Percentiles rank a stretch among this genome's conserved stretches.
phyloP scores from a whole-genome alignment of 1,284 basidiomycete species.

The Xerocomus minutiporus region DNA sequence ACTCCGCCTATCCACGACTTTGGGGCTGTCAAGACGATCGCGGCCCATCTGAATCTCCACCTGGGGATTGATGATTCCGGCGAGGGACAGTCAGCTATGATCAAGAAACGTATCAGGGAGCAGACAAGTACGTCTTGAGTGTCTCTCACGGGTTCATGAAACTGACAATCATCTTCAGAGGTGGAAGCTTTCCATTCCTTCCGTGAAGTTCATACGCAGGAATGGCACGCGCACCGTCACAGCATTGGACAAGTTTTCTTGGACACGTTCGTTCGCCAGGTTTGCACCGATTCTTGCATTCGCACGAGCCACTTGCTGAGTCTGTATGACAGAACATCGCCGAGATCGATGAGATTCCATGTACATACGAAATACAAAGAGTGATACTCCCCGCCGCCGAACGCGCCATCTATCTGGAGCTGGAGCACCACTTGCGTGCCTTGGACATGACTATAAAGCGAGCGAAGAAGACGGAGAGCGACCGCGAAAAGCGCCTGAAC shows the following conservation, averaged over 20 bases:
- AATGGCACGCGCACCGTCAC: slow-evolving; percentile 89
- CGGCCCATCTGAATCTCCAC: slow-evolving; percentile 81
- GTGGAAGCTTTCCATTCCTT: slow-evolving; percentile 95
- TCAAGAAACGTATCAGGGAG: slow-evolving; percentile 78
- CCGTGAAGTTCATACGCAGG: slow-evolving; percentile 86
- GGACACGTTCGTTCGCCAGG: slow-evolving; percentile 81
- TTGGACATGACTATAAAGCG: slow-evolving; percentile 85
- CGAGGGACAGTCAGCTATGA: slow-evolving; percentile 70
- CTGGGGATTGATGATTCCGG: slow-evolving; percentile 87
- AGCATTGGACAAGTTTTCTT: slow-evolving; percentile 81
- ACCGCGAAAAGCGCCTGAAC: slow-evolving; percentile 84
- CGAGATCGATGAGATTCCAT: slow-evolving; percentile 94
- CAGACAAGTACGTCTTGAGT: slow-evolving; percentile 61
- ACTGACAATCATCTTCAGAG: slow-evolving; percentile 40
- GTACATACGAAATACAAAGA: slow-evolving; percentile 61
- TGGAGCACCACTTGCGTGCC: slow-evolving; percentile 91
- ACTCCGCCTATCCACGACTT: slow-evolving; percentile 94
- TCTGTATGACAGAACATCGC: slow-evolving; percentile 72
- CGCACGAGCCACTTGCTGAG: slow-evolving; percentile 9
- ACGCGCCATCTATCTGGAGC: slow-evolving; percentile 90
- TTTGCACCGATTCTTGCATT: slow-evolving; percentile 31
- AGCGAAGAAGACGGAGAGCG: slow-evolving; percentile 83
- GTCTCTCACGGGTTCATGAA: not conserved
- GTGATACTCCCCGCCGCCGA: slow-evolving; percentile 87
- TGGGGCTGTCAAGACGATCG: slow-evolving; percentile 85